These are phyloP conservation scores for Trichoderma aggressivum DNA, from an alignment of 2,329 filamentous ascomycete genomes.

Conservation along the genomic window DNA sequence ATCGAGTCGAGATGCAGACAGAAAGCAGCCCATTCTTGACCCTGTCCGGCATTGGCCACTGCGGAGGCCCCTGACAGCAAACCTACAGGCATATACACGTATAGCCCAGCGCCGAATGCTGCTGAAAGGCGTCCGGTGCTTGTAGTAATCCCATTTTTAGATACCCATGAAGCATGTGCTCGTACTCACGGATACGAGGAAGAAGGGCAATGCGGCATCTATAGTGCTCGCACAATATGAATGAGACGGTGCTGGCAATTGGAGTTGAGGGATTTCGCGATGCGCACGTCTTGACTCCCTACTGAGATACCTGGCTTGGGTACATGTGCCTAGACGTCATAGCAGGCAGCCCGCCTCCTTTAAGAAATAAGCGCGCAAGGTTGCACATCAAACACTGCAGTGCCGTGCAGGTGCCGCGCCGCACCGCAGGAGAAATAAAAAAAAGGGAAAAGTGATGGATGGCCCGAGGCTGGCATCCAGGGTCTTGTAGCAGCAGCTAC, in stretches of 20 bases:
- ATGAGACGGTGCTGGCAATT: neutral
- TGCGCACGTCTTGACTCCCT: neutral
- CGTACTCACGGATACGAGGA: neutral
- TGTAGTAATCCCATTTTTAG: neutral
- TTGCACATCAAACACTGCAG: slow-evolving; percentile 10
- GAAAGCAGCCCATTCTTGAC: neutral
- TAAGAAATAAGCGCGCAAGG: slow-evolving; percentile 8
- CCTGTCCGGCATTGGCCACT: neutral
- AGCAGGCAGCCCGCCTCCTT: neutral
- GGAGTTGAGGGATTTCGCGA: neutral
- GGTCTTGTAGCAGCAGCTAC: neutral
- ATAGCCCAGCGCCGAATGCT: neutral
- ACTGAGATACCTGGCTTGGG: neutral
- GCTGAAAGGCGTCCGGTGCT: neutral
- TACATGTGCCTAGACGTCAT: slow-evolving; percentile 2
- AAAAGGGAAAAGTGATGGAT: neutral
- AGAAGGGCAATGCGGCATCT: neutral
- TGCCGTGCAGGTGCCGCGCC: slow-evolving; percentile 7
- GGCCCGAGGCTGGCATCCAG: neutral
- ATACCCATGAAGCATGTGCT: neutral
- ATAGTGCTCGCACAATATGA: neutral
- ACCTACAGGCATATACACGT: neutral
- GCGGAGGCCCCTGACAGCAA: neutral
- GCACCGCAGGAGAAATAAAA: neutral
- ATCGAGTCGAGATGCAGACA: neutral